A percentile compares a stretch with the other conserved stretches of the same genome.
Conservation (phyloP, 2,329 filamentous ascomycete species). For the Calonectria pauciramosa region DNA sequence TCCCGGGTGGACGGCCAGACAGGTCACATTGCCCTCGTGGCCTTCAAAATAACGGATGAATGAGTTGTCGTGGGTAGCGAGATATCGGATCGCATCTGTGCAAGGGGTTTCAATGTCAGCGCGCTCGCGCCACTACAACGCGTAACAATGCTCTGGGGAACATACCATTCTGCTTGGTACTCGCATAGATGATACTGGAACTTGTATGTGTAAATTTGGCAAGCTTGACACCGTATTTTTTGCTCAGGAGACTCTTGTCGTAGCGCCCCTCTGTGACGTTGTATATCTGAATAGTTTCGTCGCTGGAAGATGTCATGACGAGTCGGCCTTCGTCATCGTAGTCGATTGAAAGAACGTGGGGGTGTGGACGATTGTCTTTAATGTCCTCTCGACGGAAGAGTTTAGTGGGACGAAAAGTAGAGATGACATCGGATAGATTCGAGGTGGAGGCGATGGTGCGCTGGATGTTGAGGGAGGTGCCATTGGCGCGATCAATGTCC, state of each 20-base stretch:
- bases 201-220: slow-evolving; percentile 95
- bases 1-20: slow-evolving; percentile 85
- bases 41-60: slow-evolving; percentile 98
- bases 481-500: slow-evolving; percentile 66
- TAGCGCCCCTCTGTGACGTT: slow-evolving; percentile 92
- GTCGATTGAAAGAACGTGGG: slow-evolving; percentile 69
- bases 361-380: slow-evolving; percentile 60
- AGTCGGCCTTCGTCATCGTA: slow-evolving; percentile 97
- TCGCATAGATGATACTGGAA: slow-evolving; percentile 93
- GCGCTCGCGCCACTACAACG: neutral
- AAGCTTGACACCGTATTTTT: slow-evolving; percentile 96
- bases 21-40: slow-evolving; percentile 88
- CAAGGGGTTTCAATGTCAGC: neutral
- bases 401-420: slow-evolving; percentile 83
- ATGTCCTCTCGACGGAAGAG: slow-evolving; percentile 74
- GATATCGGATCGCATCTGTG: slow-evolving; percentile 84
- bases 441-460: slow-evolving; percentile 67
- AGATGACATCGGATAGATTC: slow-evolving; percentile 83
- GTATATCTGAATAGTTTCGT: slow-evolving; percentile 96
- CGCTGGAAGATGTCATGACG: slow-evolving; percentile 90
- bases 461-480: slow-evolving; percentile 64
- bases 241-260: slow-evolving; percentile 90
- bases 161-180: slow-evolving; percentile 91
- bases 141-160: neutral
- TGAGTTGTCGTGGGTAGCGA: slow-evolving; percentile 93